Percentiles rank a stretch among this genome's conserved stretches.
phyloP scores from a whole-genome alignment of 352 stramenopile genomes.

The Phytophthora citrophthora region DNA sequence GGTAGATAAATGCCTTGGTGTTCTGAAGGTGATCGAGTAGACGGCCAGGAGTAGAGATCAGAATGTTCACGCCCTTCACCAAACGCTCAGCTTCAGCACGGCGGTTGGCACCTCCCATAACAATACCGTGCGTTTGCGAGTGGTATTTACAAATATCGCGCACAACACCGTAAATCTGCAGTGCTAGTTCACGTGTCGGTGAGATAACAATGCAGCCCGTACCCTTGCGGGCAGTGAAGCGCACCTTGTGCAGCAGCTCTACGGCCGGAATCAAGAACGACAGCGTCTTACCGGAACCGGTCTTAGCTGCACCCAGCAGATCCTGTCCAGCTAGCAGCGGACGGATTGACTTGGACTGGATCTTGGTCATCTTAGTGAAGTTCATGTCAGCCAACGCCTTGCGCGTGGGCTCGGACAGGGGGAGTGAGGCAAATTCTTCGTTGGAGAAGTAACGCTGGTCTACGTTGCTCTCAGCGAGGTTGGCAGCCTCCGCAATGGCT shows the following conservation, averaged over 20 bases:
- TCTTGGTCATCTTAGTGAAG: slow-evolving; percentile 97
- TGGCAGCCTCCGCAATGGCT: slow-evolving; percentile 53
- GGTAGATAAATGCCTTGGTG: slow-evolving; percentile 98
- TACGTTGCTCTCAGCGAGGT: slow-evolving; percentile 42
- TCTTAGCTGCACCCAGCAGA: slow-evolving; percentile 97
- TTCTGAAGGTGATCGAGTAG: slow-evolving; percentile 98
- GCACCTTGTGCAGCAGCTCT: slow-evolving; percentile 96
- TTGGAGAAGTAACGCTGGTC: slow-evolving; percentile 89
- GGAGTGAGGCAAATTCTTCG: slow-evolving; percentile 91
- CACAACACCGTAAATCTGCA: slow-evolving; percentile 99
- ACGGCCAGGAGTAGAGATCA: slow-evolving; percentile 97
- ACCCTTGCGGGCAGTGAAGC: slow-evolving; percentile 96
- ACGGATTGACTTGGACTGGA: slow-evolving; percentile 97
- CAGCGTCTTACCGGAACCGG: slow-evolving; percentile 98
- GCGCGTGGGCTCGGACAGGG: slow-evolving; percentile 92
- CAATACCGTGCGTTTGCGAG: slow-evolving; percentile 96
- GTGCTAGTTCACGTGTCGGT: slow-evolving; percentile 97
- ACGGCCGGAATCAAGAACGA: slow-evolving; percentile 98
- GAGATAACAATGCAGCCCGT: slow-evolving; percentile 98
- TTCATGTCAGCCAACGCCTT: slow-evolving; percentile 90
- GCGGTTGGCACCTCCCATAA: slow-evolving; percentile 98
- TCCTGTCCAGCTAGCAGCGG: slow-evolving; percentile 96
- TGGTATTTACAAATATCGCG: slow-evolving; percentile 96
- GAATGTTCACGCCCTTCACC: slow-evolving; percentile 96
- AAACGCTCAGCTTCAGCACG: slow-evolving; percentile 95